Conservation (phyloP, 495 filamentous ascomycete species). For the Platismatia glauca region DNA sequence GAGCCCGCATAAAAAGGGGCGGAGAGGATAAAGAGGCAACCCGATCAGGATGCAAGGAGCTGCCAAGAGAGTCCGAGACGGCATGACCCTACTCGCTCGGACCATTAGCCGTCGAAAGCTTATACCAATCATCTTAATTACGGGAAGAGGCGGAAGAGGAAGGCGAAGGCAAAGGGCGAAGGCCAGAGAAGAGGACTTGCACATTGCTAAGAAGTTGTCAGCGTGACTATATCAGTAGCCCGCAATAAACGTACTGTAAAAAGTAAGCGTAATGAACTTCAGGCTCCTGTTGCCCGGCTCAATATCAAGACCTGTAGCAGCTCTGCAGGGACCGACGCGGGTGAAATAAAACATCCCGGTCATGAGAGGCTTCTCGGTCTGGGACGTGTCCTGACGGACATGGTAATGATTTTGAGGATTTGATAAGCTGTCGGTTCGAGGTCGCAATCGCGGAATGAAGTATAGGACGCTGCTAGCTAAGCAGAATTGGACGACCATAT, state of each 20-base stretch:
- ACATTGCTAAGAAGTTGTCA: conserved; percentile 61
- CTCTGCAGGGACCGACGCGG: conserved; percentile 84
- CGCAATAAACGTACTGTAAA: conserved; percentile 61
- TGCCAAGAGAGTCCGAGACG: too few species aligned
- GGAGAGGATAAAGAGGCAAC: too few species aligned
- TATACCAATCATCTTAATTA: too few species aligned
- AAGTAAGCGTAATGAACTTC: conserved; percentile 91
- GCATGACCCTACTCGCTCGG: too few species aligned
- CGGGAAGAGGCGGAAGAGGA: conserved; percentile 85
- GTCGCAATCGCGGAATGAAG: conserved; percentile 75
- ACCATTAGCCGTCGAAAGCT: too few species aligned
- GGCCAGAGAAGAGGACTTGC: conserved; percentile 93
- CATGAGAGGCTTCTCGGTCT: conserved; percentile 65
- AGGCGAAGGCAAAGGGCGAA: conserved; percentile 95
- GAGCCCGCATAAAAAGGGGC: too few species aligned
- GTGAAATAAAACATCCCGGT: conserved; percentile 86
- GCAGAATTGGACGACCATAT: conserved; percentile 94
- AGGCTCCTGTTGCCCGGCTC: conserved; percentile 92
- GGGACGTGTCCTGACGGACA: conserved; percentile 40
- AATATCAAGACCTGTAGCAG: conserved; percentile 91
- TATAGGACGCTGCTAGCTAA: conserved; percentile 73
- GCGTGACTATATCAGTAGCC: not conserved
- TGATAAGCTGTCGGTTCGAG: conserved; percentile 40
- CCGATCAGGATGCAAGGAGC: too few species aligned
- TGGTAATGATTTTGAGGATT: conserved; percentile 38